Evolutionary conservation across 2,329 filamentous ascomycete species (phyloP), one percentile per base, ranked within the genome.

Genomic region (Fusarium paranaense): DNA sequence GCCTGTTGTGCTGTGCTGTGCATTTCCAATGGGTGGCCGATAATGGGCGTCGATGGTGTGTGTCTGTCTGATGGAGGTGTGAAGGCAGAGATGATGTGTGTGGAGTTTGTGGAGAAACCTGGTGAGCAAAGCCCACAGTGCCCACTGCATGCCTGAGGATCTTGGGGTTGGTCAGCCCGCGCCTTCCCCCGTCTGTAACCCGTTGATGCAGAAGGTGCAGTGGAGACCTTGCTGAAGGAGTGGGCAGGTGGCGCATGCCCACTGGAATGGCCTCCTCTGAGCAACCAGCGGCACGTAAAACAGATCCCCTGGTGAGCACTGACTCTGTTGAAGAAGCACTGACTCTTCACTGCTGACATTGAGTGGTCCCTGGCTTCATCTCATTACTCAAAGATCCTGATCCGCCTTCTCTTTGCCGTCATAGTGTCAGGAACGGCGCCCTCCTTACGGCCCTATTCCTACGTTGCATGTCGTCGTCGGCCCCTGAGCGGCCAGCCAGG

Each of bases 401-500:
- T 47, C 38, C 58, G 13, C 40, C 25, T 35, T 47, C 59, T 40
- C 58, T 47, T 47, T 68, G 37, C 59, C 58, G 47, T 60, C 64
- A 66, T 66, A 50, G 64, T 47, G 47, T 40, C 45, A 74, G 64
- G 45, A 64, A 74, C 71, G 67, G 67, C 66, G 66, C 54, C 58
- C 47, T 38, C 61, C 65, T 54, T 18, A 22, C 52, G 67, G 54
- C 67, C 22, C 59, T 64, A 54, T 50, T 70, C 27, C 22, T 68
- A 58, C 16, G 32, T 27, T 30, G 33, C 40, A n/a, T 25, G 45
- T 52, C 38, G 54, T 62, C 45, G 25, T 42, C 30, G 16, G 9
- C 22, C 35, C 35, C 62, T 25, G 56, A 60, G 22, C 22, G 22
- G 30, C 35, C 3, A n/a, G 37, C 8, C 33, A 45, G 35, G 47